A percentile compares a stretch with the other conserved stretches of the same genome.
Conservation (phyloP, 176 grass and related monocot genomes). For the Hyparrhenia diplandra region DNA sequence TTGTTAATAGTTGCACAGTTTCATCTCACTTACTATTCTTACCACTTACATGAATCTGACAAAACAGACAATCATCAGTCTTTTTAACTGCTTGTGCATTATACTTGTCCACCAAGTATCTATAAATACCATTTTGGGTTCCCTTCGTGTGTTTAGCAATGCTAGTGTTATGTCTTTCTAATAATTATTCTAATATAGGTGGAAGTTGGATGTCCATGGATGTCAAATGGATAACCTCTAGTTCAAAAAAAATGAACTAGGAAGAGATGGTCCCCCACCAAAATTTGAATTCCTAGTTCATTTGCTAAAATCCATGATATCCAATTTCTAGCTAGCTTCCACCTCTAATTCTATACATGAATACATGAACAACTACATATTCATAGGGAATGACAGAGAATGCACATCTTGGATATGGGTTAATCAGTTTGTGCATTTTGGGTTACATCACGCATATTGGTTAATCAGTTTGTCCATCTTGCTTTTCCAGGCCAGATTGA, state of each 20-base stretch:
- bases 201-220: too few species aligned
- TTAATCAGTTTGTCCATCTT: constrained; percentile 12
- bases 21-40: neutral
- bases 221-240: too few species aligned
- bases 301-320: too few species aligned
- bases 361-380: neutral
- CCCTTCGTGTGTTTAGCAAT: neutral
- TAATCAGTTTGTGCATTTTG: too few species aligned
- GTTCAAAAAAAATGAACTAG: too few species aligned
- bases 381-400: too few species aligned
- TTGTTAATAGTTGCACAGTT: neutral
- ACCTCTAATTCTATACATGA: too few species aligned
- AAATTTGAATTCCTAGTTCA: too few species aligned
- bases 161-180: neutral
- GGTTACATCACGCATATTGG: neutral
- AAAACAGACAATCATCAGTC: neutral
- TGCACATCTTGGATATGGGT: too few species aligned
- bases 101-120: neutral
- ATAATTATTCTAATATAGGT: neutral
- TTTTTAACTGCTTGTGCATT: neutral
- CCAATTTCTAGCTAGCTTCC: too few species aligned
- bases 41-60: neutral
- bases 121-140: constrained; percentile 6
- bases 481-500: constrained; percentile 90
- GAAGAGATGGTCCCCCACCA: too few species aligned